Evolutionary conservation across 2,329 filamentous ascomycete genomes (phyloP), one percentile per base, ranked within the genome.

Genomic region (Epichloe brachyelytri): DNA sequence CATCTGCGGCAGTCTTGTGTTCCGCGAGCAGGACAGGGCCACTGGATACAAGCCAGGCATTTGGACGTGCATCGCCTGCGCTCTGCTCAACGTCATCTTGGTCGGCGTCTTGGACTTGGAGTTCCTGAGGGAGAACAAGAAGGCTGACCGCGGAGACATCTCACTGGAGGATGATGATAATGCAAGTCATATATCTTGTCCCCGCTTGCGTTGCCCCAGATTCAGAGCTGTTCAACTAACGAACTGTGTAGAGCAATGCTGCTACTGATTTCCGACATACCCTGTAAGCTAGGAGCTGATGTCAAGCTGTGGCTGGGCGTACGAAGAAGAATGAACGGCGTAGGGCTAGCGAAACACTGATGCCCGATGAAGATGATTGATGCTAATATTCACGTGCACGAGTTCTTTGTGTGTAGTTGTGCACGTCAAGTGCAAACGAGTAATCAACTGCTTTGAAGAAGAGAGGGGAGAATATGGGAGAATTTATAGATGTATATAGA

Each of bases 1-100:
- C 36, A 93, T 93, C 55, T 78, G 79, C 1, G 86, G 86, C 26
- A 80, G 78, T 57, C 71, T 88, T 51, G 82, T 91, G 11, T 93
- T 91, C 68, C 75, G 82, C 58, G 61, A 68, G 50, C 61, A 80
- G 64, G 79, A 82, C 60, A 60, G 61, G 54, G 59, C 63, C 8
- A 75, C 76, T 1, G 65, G 65, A 3, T 82, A 82, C 63, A 69
- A 63, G 58, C 77, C 77, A 0, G 77, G 77, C 22, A 65, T 80
- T 57, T 80, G 72, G 50, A 71, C 76, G 5, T 78, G 76, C 62
- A 75, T 80, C 43, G 70, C 76, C 1, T 75, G 70, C 56, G 68
- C 66, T 22, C 57, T 74, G 2, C 54, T 79, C 44, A 74, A 62
- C 22, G 59, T 79, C 3, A 30, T 77, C 4, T 54, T 78, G 17